A percentile compares a stretch with the other conserved stretches of the same genome.
phyloP scores from a whole-genome alignment of 345 rosid genomes.

The Draba incana region DNA sequence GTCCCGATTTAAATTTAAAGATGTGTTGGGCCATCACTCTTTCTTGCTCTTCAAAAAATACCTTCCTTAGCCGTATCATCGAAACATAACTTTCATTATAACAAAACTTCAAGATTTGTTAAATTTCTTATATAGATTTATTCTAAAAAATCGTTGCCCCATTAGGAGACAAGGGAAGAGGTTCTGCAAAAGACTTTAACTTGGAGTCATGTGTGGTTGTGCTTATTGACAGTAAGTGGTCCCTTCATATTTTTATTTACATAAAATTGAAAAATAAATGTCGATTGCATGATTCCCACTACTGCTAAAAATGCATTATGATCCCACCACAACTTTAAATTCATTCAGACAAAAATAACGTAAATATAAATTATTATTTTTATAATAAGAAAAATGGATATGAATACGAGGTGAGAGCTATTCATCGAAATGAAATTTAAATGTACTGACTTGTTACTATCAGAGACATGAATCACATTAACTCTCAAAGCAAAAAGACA shows the following conservation, averaged over 20 bases:
- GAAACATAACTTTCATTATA: conserved; percentile 40
- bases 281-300: conserved; percentile 48
- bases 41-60: conserved; percentile 38
- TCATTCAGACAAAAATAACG: conserved; percentile 34
- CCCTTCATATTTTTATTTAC: conserved; percentile 22
- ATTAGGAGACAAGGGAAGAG: conserved; percentile 48
- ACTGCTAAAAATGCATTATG: conserved; percentile 34
- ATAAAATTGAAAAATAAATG: background rate
- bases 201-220: conserved; percentile 47
- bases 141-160: conserved; percentile 38
- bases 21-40: conserved; percentile 43
- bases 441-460: conserved; percentile 43
- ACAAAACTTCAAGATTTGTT: conserved; percentile 14
- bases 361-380: conserved; percentile 9
- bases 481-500: conserved; percentile 39
- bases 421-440: conserved; percentile 33
- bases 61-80: conserved; percentile 43
- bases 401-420: conserved; percentile 46
- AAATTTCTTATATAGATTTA: background rate
- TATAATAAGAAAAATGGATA: conserved; percentile 14
- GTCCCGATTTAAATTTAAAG: conserved; percentile 33
- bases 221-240: conserved; percentile 38
- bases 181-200: conserved; percentile 45
- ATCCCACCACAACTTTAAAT: conserved; percentile 40
- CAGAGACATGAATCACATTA: conserved; percentile 39